Evolutionary conservation across 352 stramenopile species (phyloP), one percentile per base, ranked within the genome.

Genomic region (Thalassiosira pacifica): DNA sequence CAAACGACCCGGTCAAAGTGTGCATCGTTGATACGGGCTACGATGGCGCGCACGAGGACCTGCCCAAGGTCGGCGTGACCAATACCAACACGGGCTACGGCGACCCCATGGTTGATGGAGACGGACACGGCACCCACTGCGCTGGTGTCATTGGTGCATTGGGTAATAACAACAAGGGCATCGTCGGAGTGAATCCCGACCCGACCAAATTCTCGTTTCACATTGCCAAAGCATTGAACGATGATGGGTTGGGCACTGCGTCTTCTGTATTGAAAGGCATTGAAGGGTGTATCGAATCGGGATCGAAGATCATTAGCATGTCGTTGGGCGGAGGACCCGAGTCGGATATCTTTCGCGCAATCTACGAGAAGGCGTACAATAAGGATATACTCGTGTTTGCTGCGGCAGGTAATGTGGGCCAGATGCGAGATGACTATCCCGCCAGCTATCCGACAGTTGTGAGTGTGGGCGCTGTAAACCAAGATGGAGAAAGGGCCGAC

Each of bases 261-360:
- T 86, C 83, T 19, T 69, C 78, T 13, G 64, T 92, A 29, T 60
- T 89, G 13, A 22, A 78, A 63, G 89, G 71, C 18, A 75, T 87
- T 52, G 34, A 92, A 65, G 85, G 60, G 19, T 93, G 87, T 64
- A 71, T 85, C 37, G 78, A 83, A 31, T 82, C 48, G 29, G 88
- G 88, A 66, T 86, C 89, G 6, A 87, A 93, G 45, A 79, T 95
- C 19, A 93, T 95, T 42, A 88, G 72, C 59, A 92, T 95, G 86
- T 88, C 69, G 37, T 66, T 95, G 13, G 89, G 89, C 40, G 83
- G 89, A 2, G 42, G 76, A 2, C 59, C 52, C 9, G 4, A 68
- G 16, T 78, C 65, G 6, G 22, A 55, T 18, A 85, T 85, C 6
- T 86, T 86, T 55, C 29, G 79, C 16, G 53, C 85, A 13, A 40